A percentile compares a stretch with the other conserved stretches of the same genome.
Evolutionary conservation across 2,329 filamentous ascomycete genomes (phyloP).

Genomic region (Ophiostoma tasmaniense): DNA sequence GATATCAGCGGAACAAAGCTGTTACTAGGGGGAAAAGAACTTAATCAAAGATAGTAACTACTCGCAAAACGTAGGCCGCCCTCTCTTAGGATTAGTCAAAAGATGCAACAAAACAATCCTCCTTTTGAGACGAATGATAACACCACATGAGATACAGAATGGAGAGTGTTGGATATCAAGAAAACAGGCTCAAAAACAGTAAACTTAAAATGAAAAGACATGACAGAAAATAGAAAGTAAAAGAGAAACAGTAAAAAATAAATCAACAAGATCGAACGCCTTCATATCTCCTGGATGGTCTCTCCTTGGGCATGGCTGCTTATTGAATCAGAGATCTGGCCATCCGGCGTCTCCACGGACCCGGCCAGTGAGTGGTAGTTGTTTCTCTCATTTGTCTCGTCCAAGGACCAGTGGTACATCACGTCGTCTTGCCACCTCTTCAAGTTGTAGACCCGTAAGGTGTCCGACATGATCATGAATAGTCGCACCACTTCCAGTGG

Average conservation of each 20-base stretch:
- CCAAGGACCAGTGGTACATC: constrained; percentile 33
- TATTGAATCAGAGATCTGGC: background rate
- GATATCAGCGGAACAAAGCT: background rate
- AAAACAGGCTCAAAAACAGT: background rate
- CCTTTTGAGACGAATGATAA: background rate
- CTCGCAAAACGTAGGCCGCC: background rate
- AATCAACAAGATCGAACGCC: background rate
- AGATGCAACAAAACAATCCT: background rate
- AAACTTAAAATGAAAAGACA: background rate
- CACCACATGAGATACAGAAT: background rate
- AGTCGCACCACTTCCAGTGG: constrained; percentile 38
- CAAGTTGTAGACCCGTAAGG: constrained; percentile 28
- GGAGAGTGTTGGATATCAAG: background rate
- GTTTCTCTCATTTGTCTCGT: constrained; percentile 21
- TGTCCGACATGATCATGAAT: constrained; percentile 30
- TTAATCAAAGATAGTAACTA: background rate
- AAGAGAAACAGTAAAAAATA: background rate
- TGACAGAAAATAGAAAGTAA: background rate
- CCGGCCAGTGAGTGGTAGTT: background rate
- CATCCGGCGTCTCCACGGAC: background rate
- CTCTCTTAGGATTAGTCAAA: background rate
- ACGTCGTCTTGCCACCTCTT: constrained; percentile 36
- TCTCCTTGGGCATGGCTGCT: background rate
- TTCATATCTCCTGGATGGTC: background rate
- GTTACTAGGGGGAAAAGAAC: background rate